Conservation (phyloP, 371 early-diverging fungal species). For the Mortierella sp. region DNA sequence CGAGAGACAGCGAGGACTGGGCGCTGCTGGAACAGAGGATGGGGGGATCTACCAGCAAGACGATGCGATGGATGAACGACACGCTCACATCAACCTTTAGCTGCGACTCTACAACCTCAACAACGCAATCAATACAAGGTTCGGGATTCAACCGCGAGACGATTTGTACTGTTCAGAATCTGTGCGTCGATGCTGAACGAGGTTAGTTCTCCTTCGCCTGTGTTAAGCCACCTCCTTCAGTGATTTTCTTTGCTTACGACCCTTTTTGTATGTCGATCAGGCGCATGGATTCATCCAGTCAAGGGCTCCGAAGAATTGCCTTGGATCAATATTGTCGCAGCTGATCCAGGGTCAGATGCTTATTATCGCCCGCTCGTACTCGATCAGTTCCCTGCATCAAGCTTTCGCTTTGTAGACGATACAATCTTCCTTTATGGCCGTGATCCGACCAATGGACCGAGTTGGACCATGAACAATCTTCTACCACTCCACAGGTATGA, state of each 20-base stretch:
- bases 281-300: constrained; percentile 36
- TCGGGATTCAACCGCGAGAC: constrained; percentile 32
- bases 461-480: constrained; percentile 50
- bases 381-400: constrained; percentile 28
- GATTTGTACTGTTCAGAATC: constrained; percentile 38
- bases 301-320: constrained; percentile 30
- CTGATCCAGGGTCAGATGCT: constrained; percentile 43
- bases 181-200: constrained; percentile 50
- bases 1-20: constrained; percentile 36
- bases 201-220: constrained; percentile 12
- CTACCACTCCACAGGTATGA: constrained; percentile 50
- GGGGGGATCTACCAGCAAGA: constrained; percentile 7
- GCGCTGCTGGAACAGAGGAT: constrained; percentile 22
- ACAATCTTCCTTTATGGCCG: constrained; percentile 45
- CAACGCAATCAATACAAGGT: constrained; percentile 14
- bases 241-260: background rate
- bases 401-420: constrained; percentile 46
- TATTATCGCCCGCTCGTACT: constrained; percentile 39
- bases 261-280: constrained; percentile 6
- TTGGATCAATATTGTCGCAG: constrained; percentile 39
- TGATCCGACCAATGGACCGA: constrained; percentile 28
- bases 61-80: constrained; percentile 30
- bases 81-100: constrained; percentile 17
- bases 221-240: background rate
- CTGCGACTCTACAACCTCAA: constrained; percentile 17